Evolutionary conservation across 306 rosid genomes (phyloP), one percentile per base, ranked within the genome.

Genomic region (Aeschynomene evenia): DNA sequence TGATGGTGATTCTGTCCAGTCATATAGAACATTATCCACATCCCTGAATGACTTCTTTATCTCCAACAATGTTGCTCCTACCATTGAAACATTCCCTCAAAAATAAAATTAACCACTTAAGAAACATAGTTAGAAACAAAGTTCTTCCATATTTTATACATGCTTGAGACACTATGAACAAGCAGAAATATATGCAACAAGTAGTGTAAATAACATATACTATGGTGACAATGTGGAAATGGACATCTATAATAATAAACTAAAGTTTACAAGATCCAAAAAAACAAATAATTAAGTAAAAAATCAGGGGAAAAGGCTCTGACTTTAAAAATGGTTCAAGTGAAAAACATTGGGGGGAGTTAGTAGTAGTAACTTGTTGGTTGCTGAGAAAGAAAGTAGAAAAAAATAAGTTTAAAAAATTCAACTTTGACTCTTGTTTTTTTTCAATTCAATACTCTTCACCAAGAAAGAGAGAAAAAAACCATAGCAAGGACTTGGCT

Each of bases 21-120:
- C 97, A 76, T 89, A 91, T 10, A 95, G 80, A 86, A 87, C 90
- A 58, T 91, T 89, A 75, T 91, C 97, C 69, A 84, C 93, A 67
- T 95, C 96, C 81, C 95, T 89, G 55, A 91, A 87, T 48, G 93
- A 85, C 79, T 91, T 95, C 89, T 95, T 91, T 73, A 95, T 84
- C 71, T 89, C 99, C 73, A 95, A 72, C 81, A 95, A 68, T 1
- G 95, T 86, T 48, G 83, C 81, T 63, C 93, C 99, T 95, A 73
- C 83, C 80, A 59, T 68, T 31, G 5, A 66, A 49, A 79, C 4
- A 36, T 21, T 16, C 75, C n/a, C n/a, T 28, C 31, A 28, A 28
- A 65, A 46, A n/a, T n/a, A n/a, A 54, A 26, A 63, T 59, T 59
- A 51, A 28, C 46, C 31, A 13, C 29, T 19, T 10, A 48, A 48